Conservation (phyloP, 2,329 filamentous ascomycete species). For the Leptographium radiaticola region DNA sequence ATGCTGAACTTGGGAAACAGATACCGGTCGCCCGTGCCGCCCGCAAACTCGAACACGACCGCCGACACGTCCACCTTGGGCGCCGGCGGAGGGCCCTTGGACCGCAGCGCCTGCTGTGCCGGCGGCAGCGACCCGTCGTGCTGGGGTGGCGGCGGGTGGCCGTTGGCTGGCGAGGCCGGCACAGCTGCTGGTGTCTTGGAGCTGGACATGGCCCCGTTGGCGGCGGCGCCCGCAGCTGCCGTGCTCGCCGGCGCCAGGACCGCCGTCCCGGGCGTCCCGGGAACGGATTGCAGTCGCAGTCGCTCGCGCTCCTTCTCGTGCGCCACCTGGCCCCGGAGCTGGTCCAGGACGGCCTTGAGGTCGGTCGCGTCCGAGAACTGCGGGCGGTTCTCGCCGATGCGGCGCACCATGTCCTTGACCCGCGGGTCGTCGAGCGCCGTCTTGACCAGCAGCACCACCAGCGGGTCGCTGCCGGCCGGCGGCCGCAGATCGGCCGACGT, state of each 20-base stretch:
- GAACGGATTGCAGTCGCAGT: constrained; percentile 11
- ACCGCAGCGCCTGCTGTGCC: constrained; percentile 42
- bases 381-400: constrained; percentile 38
- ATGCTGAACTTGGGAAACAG: constrained; percentile 70
- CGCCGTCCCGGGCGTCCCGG: constrained; percentile 1
- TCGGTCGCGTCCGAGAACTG: constrained; percentile 40
- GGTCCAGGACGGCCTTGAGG: constrained; percentile 38
- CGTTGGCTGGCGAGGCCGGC: constrained; percentile 16
- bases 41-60: constrained; percentile 56
- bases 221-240: too few species aligned
- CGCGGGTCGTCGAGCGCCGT: constrained; percentile 39
- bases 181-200: constrained; percentile 6
- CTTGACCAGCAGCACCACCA: constrained; percentile 44
- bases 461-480: constrained; percentile 39
- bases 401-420: constrained; percentile 36
- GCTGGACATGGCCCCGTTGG: too few species aligned
- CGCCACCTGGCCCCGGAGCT: constrained; percentile 27
- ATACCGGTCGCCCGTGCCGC: constrained; percentile 59
- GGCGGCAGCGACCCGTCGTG: constrained; percentile 6
- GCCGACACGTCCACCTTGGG: constrained; percentile 48
- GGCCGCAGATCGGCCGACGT: constrained; percentile 38
- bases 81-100: constrained; percentile 43
- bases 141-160: not conserved
- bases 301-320: constrained; percentile 5
- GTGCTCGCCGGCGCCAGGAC: not conserved